Base-by-base conservation (phyloP, 345 rosid species). In the Lepidium didymum region DNA sequence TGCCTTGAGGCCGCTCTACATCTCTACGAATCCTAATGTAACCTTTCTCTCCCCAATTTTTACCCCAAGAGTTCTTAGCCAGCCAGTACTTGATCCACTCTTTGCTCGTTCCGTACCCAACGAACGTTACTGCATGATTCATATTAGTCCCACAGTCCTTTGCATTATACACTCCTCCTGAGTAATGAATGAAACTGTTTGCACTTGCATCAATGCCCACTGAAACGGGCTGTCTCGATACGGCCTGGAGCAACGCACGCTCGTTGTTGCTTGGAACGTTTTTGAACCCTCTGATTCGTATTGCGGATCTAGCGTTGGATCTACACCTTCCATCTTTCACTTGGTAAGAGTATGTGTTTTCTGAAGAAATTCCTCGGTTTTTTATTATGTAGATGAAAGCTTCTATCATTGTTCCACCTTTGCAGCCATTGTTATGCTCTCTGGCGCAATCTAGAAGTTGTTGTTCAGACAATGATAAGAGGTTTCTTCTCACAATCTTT, bases 1-100 rank as follows among this genome's bases (percentile, higher is more conserved):
- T 77, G 10, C 90, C 93, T 77, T 83, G 74, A 7, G 56, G 67
- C 31, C 76, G 73, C 46, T 34, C 43, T 18, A 70, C 46, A 36
- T 75, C 84, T 64, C 84, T 81, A 67, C 75, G 75, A 14, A 85
- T 67, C 81, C 77, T 82, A 38, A 85, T 81, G 47, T 75, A 85
- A 29, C 90, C 94, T 5, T 34, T 12, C 51, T 87, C 90, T 2
- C 87, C 88, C 88, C 88, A 87, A 21, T 58, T 15, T 0, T 37
- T 19, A 3, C 90, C 90, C 88, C 94, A 85, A 1, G 94, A 87
- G 56, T 85, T 85, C 86, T 85, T 85, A 11, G 79, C 73, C 70
- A 81, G 37, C 89, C 86, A 86, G 44, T 85, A 85, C 69, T 80
- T 79, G 2, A 68, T 66, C 25, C 87, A 88, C 5, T 66, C 78